Evolutionary conservation across 495 filamentous ascomycete genomes (phyloP).

Genomic region (Xylaria venustula): DNA sequence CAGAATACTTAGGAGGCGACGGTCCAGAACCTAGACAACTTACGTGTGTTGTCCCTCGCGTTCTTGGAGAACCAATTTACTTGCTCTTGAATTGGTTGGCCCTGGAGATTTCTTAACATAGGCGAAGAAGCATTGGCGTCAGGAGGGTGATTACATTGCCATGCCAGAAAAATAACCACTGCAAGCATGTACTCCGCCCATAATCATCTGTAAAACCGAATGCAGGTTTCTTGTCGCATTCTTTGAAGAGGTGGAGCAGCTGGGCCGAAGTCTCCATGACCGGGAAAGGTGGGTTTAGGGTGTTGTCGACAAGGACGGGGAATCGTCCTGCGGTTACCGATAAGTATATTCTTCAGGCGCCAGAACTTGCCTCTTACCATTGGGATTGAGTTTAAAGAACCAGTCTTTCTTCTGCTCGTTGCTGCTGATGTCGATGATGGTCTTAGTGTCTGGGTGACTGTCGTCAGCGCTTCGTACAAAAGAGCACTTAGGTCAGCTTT

Average conservation of each 20-base stretch:
- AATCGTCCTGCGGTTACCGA: slow-evolving; percentile 47
- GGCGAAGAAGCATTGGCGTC: too few species aligned
- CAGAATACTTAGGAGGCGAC: too few species aligned
- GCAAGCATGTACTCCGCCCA: slow-evolving; percentile 36
- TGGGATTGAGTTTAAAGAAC: background rate
- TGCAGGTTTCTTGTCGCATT: slow-evolving; percentile 8
- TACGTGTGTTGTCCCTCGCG: too few species aligned
- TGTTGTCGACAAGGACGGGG: slow-evolving; percentile 49
- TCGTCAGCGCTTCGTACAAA: too few species aligned
- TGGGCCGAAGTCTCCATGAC: slow-evolving; percentile 51
- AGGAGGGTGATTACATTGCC: too few species aligned
- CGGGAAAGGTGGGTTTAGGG: slow-evolving; percentile 42
- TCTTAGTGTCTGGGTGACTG: too few species aligned
- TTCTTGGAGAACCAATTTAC: background rate
- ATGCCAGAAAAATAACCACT: slow-evolving; percentile 50
- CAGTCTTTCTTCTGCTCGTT: slow-evolving; percentile 56
- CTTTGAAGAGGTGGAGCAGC: slow-evolving; percentile 45
- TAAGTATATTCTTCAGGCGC: slow-evolving; percentile 50
- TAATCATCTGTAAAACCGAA: slow-evolving; percentile 36
- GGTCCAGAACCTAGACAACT: too few species aligned
- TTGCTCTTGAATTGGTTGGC: too few species aligned
- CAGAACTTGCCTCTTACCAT: background rate
- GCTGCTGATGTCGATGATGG: slow-evolving; percentile 48
- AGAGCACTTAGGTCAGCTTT: too few species aligned
- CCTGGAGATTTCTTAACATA: too few species aligned